phyloP scores from a whole-genome alignment of 2,329 filamentous ascomycete genomes.

The Colletotrichum brevisporum region DNA sequence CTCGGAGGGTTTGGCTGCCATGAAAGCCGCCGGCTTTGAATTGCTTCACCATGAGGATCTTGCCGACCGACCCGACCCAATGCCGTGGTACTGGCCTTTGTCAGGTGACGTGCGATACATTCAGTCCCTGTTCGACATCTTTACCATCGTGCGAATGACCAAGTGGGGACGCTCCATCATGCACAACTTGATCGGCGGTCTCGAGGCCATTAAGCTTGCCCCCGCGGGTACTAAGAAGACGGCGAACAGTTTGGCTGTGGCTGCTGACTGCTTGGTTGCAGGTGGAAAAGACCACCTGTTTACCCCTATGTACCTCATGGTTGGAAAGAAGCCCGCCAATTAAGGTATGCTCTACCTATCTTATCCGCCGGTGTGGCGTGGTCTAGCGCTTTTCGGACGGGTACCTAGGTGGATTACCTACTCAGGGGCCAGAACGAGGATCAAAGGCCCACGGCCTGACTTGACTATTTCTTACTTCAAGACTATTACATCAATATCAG shows the following conservation, averaged over 20 bases:
- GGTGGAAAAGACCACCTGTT: conserved; percentile 93
- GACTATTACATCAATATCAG: conserved; percentile 20
- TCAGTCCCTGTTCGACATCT: conserved; percentile 82
- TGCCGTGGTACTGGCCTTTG: conserved; percentile 96
- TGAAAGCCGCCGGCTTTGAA: conserved; percentile 87
- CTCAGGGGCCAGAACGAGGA: neutral
- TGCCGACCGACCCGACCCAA: conserved; percentile 78
- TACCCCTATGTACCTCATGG: conserved; percentile 98
- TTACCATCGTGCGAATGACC: conserved; percentile 91
- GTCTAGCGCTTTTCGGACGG: too few species aligned
- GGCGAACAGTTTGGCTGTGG: conserved; percentile 87
- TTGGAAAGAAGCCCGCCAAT: conserved; percentile 82
- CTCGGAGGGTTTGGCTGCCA: conserved; percentile 81
- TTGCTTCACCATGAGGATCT: conserved; percentile 60
- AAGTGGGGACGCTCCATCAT: conserved; percentile 81
- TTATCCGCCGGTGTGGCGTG: too few species aligned
- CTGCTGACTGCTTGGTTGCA: conserved; percentile 87
- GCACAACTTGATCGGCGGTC: conserved; percentile 81
- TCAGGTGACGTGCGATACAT: conserved; percentile 89
- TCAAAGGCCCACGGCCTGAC: neutral
- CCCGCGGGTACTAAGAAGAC: conserved; percentile 93
- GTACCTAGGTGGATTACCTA: neutral
- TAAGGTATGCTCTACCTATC: neutral
- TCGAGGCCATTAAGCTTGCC: conserved; percentile 83
- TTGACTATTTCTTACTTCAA: conserved; percentile 17